Evolutionary conservation across 176 grass and related monocot species (phyloP), one percentile per base, ranked within the genome.

Genomic region (Aegilops longissima): DNA sequence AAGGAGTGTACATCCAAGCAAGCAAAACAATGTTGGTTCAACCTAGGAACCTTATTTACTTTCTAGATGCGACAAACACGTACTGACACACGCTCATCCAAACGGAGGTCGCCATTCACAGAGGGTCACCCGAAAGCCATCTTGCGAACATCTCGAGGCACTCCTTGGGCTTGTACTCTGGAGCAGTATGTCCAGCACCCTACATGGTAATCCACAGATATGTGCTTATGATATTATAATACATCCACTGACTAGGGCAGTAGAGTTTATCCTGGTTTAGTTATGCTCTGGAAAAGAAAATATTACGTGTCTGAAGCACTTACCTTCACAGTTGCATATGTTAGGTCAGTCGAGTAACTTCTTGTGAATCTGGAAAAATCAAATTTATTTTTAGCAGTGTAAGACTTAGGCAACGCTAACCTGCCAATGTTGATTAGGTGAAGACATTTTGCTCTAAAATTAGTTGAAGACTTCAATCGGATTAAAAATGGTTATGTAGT

Each of bases 251-350:
- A 25, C 12, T 9, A 64, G 12, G 6, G 39, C 5, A 8, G 38
- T 44, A 64, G 27, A 20, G 9, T 18, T 10, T 34, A 8, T 23
- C 34, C 58, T 42, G 31, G 58, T 80, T 27, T 18, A 23, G 4
- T 64, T 42, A 27, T 80, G 35, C 23, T 36, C 35, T 42, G 36
- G 61, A 44, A 40, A 42, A 73, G 3, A 3, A 36, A 88, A 61
- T 14, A 33, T 29, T 39, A 66, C 4, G 69, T 51, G 20, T 51
- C 12, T 27, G 35, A 38, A 42, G 17, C 12, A 61, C 39, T 23
- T 77, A 92, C 90, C 86, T 92, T 95, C 29, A 95, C 90, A 4
- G 88, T 95, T 35, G 85, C 90, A 67, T 84, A 92, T 64, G 86
- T 95, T 5, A 92, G 66, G 66, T 89, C 89, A 27, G 72, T 90